phyloP scores from a whole-genome alignment of 2,329 filamentous ascomycete genomes.

The Neofusicoccum parvum region DNA sequence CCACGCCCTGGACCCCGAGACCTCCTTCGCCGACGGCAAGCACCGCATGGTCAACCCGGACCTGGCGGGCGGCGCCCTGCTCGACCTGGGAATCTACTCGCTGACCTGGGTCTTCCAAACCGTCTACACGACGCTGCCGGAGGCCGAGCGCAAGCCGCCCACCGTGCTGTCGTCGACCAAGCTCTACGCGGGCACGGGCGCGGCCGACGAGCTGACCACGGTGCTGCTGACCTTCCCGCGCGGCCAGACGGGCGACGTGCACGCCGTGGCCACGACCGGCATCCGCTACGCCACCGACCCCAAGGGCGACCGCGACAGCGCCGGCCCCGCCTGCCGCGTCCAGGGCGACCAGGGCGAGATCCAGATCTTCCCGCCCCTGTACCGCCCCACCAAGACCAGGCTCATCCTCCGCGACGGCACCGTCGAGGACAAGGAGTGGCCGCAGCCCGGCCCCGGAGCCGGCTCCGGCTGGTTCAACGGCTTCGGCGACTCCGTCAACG shows the following conservation, averaged over 20 bases:
- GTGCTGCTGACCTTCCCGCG: slow-evolving; percentile 76
- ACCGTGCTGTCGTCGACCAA: slow-evolving; percentile 67
- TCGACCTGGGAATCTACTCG: slow-evolving; percentile 87
- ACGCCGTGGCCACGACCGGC: slow-evolving; percentile 66
- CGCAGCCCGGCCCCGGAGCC: slow-evolving; percentile 50
- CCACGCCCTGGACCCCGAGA: slow-evolving; percentile 63
- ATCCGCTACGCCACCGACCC: slow-evolving; percentile 55
- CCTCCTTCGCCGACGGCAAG: slow-evolving; percentile 50
- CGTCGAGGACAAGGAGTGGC: slow-evolving; percentile 50
- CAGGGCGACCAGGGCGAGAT: slow-evolving; percentile 82
- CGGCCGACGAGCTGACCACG: slow-evolving; percentile 76
- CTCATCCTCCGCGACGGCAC: slow-evolving; percentile 58
- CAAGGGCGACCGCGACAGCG: slow-evolving; percentile 58
- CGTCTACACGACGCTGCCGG: slow-evolving; percentile 75
- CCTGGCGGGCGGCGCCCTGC: slow-evolving; percentile 77
- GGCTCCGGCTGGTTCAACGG: slow-evolving; percentile 52
- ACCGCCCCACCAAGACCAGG: slow-evolving; percentile 66
- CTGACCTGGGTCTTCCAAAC: slow-evolving; percentile 91
- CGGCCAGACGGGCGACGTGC: slow-evolving; percentile 57
- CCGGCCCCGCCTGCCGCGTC: slow-evolving; percentile 72
- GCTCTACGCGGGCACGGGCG: slow-evolving; percentile 70
- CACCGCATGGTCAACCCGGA: slow-evolving; percentile 83
- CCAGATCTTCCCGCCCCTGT: slow-evolving; percentile 74
- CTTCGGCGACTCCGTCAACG: slow-evolving; percentile 44
- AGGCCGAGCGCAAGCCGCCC: slow-evolving; percentile 62